Conservation (phyloP, 2,329 filamentous ascomycete species). For the Aspergillus novofumigatus region DNA sequence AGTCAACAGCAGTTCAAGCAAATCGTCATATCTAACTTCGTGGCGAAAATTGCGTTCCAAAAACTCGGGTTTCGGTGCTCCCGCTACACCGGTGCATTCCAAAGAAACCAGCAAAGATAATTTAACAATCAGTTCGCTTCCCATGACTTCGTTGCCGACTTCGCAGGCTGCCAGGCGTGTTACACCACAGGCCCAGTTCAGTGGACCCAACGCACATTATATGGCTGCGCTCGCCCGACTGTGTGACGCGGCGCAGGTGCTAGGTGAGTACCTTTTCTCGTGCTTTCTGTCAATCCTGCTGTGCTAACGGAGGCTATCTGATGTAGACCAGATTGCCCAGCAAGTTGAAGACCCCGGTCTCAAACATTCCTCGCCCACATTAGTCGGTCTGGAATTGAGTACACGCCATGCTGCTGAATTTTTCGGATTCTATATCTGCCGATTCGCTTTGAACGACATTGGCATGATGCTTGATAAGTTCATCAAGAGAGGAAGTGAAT, state of each 20-base stretch:
- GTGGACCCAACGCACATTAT: slow-evolving; percentile 82
- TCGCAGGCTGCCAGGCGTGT: slow-evolving; percentile 70
- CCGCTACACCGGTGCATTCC: slow-evolving; percentile 30
- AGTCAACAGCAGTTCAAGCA: slow-evolving; percentile 62
- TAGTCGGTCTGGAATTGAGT: slow-evolving; percentile 90
- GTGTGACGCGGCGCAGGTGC: slow-evolving; percentile 87
- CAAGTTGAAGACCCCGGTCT: slow-evolving; percentile 94
- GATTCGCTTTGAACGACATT: slow-evolving; percentile 87
- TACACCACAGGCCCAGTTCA: slow-evolving; percentile 63
- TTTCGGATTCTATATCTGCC: slow-evolving; percentile 93
- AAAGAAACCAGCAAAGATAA: slow-evolving; percentile 55
- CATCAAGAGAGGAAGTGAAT: slow-evolving; percentile 93
- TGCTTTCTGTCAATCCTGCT: not conserved
- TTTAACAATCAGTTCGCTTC: slow-evolving; percentile 67
- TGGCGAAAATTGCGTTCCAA: slow-evolving; percentile 90
- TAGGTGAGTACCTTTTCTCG: slow-evolving; percentile 58
- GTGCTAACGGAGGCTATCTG: slow-evolving; percentile 10
- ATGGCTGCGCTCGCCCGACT: slow-evolving; percentile 85
- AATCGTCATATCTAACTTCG: slow-evolving; percentile 68
- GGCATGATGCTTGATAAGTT: slow-evolving; percentile 88
- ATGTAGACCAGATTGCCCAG: slow-evolving; percentile 82
- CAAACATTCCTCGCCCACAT: slow-evolving; percentile 85
- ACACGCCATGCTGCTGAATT: slow-evolving; percentile 94
- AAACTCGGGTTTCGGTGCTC: slow-evolving; percentile 64
- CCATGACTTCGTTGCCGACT: slow-evolving; percentile 63